Percentiles rank a stretch among this genome's conserved stretches.
Conservation (phyloP, 805 yeast species). For the Vanderwaltozyma tropicalis region DNA sequence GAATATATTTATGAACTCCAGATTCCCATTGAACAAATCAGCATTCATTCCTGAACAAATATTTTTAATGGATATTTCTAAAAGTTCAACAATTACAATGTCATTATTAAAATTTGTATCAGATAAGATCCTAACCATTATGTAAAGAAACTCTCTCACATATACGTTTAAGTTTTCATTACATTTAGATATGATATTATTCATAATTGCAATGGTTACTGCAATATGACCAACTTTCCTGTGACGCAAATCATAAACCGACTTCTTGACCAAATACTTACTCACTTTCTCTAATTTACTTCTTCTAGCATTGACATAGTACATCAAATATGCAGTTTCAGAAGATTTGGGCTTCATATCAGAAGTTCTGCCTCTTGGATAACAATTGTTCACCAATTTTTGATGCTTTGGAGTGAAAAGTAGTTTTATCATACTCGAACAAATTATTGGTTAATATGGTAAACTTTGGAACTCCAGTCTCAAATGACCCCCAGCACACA, state of each 20-base stretch:
- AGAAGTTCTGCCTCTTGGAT: slow-evolving; percentile 75
- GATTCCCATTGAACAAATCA: slow-evolving; percentile 51
- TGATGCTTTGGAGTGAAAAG: slow-evolving; percentile 74
- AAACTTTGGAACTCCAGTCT: no score
- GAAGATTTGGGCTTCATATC: slow-evolving; percentile 90
- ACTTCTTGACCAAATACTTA: slow-evolving; percentile 50
- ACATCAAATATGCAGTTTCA: slow-evolving; percentile 76
- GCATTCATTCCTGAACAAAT: slow-evolving; percentile 46
- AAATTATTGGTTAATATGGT: no score
- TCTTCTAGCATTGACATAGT: slow-evolving; percentile 82
- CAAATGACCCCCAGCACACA: no score
- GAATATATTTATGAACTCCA: slow-evolving; percentile 35
- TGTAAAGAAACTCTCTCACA: slow-evolving; percentile 57
- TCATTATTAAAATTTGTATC: slow-evolving; percentile 40
- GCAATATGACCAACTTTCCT: slow-evolving; percentile 67
- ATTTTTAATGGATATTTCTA: slow-evolving; percentile 36
- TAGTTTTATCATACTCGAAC: neutral
- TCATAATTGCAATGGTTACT: slow-evolving; percentile 68
- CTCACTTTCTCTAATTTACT: slow-evolving; percentile 84
- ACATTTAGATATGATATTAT: slow-evolving; percentile 63
- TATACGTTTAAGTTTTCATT: slow-evolving; percentile 74
- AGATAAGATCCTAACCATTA: slow-evolving; percentile 42
- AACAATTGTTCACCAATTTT: slow-evolving; percentile 75
- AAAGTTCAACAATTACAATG: slow-evolving; percentile 44
- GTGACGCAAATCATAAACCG: slow-evolving; percentile 48